phyloP scores from a whole-genome alignment of 1,284 basidiomycete species.

The Afroboletus lepidellus region DNA sequence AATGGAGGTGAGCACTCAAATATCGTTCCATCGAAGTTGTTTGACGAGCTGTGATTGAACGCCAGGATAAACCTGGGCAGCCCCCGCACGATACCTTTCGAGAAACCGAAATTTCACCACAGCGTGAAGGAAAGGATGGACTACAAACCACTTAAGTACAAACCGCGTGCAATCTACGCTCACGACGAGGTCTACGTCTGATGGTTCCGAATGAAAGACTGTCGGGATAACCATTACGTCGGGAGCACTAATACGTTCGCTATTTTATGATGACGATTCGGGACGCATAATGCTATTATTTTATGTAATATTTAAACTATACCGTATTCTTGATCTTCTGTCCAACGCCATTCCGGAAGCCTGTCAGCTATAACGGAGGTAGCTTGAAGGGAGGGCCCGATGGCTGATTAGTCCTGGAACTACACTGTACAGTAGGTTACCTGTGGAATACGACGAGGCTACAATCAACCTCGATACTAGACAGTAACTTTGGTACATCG shows the following conservation, averaged over 20 bases:
- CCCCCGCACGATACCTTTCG: conserved; percentile 28
- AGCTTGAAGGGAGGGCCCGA: too few species aligned
- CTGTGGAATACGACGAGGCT: too few species aligned
- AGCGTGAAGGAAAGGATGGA: conserved; percentile 34
- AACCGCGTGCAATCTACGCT: conserved; percentile 26
- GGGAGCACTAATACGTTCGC: not conserved
- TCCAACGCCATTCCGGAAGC: too few species aligned
- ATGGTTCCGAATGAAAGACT: not conserved
- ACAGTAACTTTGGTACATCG: too few species aligned
- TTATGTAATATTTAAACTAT: too few species aligned
- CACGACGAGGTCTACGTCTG: conserved; percentile 28
- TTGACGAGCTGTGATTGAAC: conserved; percentile 2
- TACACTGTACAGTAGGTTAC: too few species aligned
- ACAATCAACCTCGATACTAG: too few species aligned
- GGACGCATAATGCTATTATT: too few species aligned
- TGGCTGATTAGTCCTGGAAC: too few species aligned
- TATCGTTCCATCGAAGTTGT: not conserved
- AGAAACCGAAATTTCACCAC: conserved; percentile 30
- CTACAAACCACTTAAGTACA: conserved; percentile 23
- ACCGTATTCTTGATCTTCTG: too few species aligned
- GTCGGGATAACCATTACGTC: not conserved
- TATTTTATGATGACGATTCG: too few species aligned
- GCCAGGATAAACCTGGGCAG: conserved; percentile 31
- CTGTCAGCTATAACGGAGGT: too few species aligned
- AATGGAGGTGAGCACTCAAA: conserved; percentile 26